These are phyloP conservation scores for Beauveria rudraprayagi DNA, from an alignment of 2,329 filamentous ascomycete genomes.

Conservation along the genomic window DNA sequence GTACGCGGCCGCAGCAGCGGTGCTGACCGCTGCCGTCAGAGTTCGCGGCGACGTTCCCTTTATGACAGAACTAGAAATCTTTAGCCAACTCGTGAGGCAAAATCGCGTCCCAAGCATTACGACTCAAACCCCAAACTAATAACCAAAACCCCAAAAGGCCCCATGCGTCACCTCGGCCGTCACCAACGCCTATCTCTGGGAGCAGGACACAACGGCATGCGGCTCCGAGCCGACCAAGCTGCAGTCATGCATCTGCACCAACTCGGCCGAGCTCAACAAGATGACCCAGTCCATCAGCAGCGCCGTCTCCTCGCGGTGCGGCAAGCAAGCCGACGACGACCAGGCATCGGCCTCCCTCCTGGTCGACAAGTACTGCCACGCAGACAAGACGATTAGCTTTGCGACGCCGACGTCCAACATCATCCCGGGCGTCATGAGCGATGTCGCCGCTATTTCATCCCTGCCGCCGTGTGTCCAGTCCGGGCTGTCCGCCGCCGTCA, in stretches of 20 bases:
- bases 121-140: background rate
- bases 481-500: slow-evolving; percentile 30
- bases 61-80: slow-evolving; percentile 29
- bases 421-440: slow-evolving; percentile 35
- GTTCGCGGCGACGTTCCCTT: slow-evolving; percentile 21
- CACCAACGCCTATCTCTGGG: slow-evolving; percentile 29
- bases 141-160: slow-evolving; percentile 24
- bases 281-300: slow-evolving; percentile 23
- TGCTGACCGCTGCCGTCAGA: background rate
- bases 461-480: slow-evolving; percentile 13
- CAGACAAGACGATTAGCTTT: slow-evolving; percentile 25
- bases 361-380: slow-evolving; percentile 36
- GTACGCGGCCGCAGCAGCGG: background rate
- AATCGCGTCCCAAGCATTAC: too few relatives aligned
- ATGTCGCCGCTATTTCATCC: slow-evolving; percentile 26
- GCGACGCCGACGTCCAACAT: slow-evolving; percentile 27
- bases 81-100: slow-evolving; percentile 24
- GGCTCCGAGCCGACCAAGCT: slow-evolving; percentile 34
- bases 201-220: slow-evolving; percentile 25
- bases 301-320: slow-evolving; percentile 30
- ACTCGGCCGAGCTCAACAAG: slow-evolving; percentile 27
- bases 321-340: slow-evolving; percentile 35
- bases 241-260: slow-evolving; percentile 40
- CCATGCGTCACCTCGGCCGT: slow-evolving; percentile 36
- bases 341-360: slow-evolving; percentile 32